Base-by-base conservation (phyloP, 2,329 filamentous ascomycete species). In the Ceratocystis ficicola region DNA sequence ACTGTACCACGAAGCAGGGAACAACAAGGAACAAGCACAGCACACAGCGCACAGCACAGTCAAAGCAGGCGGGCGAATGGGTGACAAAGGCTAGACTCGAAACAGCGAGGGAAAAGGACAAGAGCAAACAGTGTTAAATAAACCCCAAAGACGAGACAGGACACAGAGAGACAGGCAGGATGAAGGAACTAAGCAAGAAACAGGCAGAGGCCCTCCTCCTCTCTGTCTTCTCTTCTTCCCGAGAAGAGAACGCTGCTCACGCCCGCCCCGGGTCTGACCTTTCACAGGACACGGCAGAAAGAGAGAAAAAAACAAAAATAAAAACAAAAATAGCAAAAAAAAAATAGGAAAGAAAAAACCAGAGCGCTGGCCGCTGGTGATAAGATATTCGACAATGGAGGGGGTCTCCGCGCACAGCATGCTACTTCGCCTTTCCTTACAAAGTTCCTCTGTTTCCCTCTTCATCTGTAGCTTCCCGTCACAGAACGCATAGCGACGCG, bases 211-310 rank as follows among this genome's bases (percentile, higher is more conserved):
- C 62, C 30, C 25, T 25, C 22, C 44, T 46, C 12, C 62, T 12
- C 36, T 41, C 10, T 15, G 36, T 41, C 10, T 41, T 12, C 46
- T 59, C n/a, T 12, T 20, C 15, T 22, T 59, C 20, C 30, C 48
- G 44, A 20, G 36, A 44, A 57, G 50, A 41, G 63, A 41, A 59
- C 17, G n/a, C 41, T 44, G 30, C 32, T 52, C 63, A 57, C 48
- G 50, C 57, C 32, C 63, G 63, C 48, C 50, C 48, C 48, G 50
- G 52, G 63, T 52, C 63, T 65, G 41, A 44, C 63, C 25, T 41
- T 59, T 15, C 3, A 32, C 17, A 30, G 32, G 50, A 22, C 22
- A 25, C n/a, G n/a, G 22, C n/a, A 50, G 12, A 52, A 52, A n/a
- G n/a, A 8, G n/a, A 7, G 22, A 12, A 8, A n/a, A n/a, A n/a